Base-by-base conservation (phyloP, 2,329 filamentous ascomycete genomes). In the Alternaria arborescens region DNA sequence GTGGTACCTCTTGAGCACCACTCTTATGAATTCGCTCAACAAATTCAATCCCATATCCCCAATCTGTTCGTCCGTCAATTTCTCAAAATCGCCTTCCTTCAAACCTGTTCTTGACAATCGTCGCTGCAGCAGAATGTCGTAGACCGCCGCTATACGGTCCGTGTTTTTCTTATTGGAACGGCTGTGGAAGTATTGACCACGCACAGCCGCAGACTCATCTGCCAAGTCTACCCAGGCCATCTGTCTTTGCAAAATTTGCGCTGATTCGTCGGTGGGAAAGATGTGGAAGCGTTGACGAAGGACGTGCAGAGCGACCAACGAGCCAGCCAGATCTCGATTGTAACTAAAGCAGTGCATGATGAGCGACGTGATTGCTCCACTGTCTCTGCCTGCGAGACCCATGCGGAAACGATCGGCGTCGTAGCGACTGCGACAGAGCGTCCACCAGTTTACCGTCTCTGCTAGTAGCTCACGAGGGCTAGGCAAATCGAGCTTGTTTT, bases 341-440 rank as follows among this genome's bases (percentile, higher is more conserved):
- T 71, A 75, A 60, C 72, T 73, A 64, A 79, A 78, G 60, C 75
- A 78, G 36, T 76, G 71, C 62, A 78, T 65, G n/a, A 79, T 67
- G 20, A 76, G 56, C 14, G 55, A 58, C 10, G 58, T 65, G 18
- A 77, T 66, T 6, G 72, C 74, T 12, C 65, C 68, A 12, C 63
- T 57, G 16, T 72, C 58, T n/a, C 56, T 50, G 16, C 59, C 72
- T 16, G 68, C 65, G 5, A 77, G 62, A 2, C 74, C 74, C 12
- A 66, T 66, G 1, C 61, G 62, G 51, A 75, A 78, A 2, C 70
- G 71, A 7, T 66, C 56, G 20, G 70, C 66, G 41, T 77, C 74
- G 34, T 58, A 61, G 30, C 75, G 69, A 32, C 60, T 62, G 24
- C 69, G 62, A 30, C 67, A 67, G 14, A 67, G 43, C 0, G 42